Evolutionary conservation across 2,329 filamentous ascomycete genomes (phyloP).

Genomic region (Fusarium abutilonis): DNA sequence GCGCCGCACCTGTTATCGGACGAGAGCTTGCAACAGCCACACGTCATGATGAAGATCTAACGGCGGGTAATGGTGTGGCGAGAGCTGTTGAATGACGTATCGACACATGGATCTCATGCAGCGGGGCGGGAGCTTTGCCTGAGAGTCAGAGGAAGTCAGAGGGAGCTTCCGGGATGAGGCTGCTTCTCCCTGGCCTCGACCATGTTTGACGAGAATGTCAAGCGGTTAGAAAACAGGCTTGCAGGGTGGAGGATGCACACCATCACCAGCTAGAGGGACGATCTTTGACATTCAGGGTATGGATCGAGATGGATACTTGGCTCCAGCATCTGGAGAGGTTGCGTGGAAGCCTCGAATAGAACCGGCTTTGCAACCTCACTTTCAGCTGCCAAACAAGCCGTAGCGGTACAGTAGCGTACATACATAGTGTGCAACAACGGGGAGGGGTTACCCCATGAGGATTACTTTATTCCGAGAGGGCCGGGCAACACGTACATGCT

Average conservation of each 20-base stretch:
- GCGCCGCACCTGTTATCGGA: constrained; percentile 31
- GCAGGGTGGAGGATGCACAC: constrained; percentile 36
- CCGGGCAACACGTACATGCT: constrained; percentile 8
- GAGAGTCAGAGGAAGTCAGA: not conserved
- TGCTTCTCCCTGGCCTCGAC: constrained; percentile 16
- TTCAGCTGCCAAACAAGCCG: constrained; percentile 4
- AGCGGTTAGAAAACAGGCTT: constrained; percentile 36
- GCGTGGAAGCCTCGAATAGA: constrained; percentile 14
- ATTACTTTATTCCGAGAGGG: constrained; percentile 19
- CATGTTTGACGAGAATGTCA: constrained; percentile 1
- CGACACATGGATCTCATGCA: constrained; percentile 25
- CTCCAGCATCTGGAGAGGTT: constrained; percentile 11
- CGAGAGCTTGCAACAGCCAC: constrained; percentile 37
- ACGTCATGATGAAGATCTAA: constrained; percentile 44
- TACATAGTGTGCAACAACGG: constrained; percentile 25
- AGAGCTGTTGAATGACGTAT: constrained; percentile 42
- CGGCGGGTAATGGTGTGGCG: constrained; percentile 37
- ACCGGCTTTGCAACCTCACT: constrained; percentile 2
- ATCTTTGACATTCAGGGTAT: constrained; percentile 31
- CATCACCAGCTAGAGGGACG: constrained; percentile 8
- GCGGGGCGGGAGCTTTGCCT: constrained; percentile 17
- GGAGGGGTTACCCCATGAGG: constrained; percentile 40
- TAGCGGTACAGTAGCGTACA: not conserved
- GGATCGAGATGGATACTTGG: constrained; percentile 38
- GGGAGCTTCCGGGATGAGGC: constrained; percentile 26